A percentile compares a stretch with the other conserved stretches of the same genome.
Evolutionary conservation across 352 stramenopile species (phyloP).

Genomic region (Pythium volutum): DNA sequence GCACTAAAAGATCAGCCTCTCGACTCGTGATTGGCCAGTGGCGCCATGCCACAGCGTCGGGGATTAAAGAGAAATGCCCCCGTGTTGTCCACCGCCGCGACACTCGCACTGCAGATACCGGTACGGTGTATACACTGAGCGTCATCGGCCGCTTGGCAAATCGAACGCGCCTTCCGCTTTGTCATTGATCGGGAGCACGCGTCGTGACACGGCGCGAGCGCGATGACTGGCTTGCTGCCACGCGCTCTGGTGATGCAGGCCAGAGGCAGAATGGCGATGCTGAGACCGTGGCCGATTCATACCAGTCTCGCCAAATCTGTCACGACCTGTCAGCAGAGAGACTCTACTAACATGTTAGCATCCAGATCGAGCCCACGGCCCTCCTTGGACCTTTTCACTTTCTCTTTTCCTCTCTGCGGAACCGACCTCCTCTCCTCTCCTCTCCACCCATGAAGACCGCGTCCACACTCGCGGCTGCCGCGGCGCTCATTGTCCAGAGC

Average conservation of each 20-base stretch:
- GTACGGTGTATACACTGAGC: neutral
- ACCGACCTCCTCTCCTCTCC: neutral
- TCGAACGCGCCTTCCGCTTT: neutral
- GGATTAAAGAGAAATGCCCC: neutral
- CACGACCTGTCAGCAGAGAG: too few relatives aligned
- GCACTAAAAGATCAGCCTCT: too few relatives aligned
- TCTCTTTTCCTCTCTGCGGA: neutral
- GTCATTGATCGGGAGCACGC: constrained; percentile 4
- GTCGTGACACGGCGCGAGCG: neutral
- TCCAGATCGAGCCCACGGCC: too few relatives aligned
- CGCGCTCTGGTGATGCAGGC: neutral
- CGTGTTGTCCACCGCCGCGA: neutral
- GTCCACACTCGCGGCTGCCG: neutral
- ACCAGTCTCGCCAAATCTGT: neutral
- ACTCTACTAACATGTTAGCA: too few relatives aligned
- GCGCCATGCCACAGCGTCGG: neutral
- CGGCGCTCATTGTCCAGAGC: neutral
- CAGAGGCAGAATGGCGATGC: too few relatives aligned
- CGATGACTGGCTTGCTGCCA: neutral
- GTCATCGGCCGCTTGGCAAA: neutral
- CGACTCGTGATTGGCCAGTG: neutral
- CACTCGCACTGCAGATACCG: neutral
- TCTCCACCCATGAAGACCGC: constrained; percentile 13
- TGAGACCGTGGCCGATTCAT: neutral
- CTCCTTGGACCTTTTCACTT: too few relatives aligned